Evolutionary conservation across 2,329 filamentous ascomycete genomes (phyloP).

Genomic region (Pseudogymnoascus sp.): DNA sequence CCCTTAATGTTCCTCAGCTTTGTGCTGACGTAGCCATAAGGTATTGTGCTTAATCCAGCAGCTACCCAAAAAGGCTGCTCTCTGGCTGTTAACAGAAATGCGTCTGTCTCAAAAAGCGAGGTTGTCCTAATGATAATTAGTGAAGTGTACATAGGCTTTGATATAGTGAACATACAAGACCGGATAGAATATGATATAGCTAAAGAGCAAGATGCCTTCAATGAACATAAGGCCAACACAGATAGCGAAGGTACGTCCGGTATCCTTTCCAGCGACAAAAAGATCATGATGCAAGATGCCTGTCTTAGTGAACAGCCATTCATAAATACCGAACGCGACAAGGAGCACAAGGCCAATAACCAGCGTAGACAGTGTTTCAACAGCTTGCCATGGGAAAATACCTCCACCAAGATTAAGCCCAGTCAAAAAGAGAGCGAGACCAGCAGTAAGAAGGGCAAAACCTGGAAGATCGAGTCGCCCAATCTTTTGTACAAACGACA

Average conservation of each 20-base stretch:
- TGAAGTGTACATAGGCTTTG: neutral
- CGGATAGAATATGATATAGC: conserved; percentile 12
- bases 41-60: conserved; percentile 4
- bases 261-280: conserved; percentile 30
- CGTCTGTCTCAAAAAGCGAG: conserved; percentile 6
- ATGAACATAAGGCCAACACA: conserved; percentile 11
- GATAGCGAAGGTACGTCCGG: conserved; percentile 10
- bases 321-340: conserved; percentile 43
- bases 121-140: neutral
- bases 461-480: conserved; percentile 10
- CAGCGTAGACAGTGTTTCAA: conserved; percentile 46
- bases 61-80: conserved; percentile 10
- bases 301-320: conserved; percentile 40
- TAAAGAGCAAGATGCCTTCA: conserved; percentile 12
- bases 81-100: neutral
- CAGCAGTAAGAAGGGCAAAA: conserved; percentile 9
- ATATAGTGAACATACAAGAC: conserved; percentile 1
- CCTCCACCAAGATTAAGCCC: conserved; percentile 11
- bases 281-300: conserved; percentile 42
- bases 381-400: conserved; percentile 39
- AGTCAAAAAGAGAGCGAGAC: conserved; percentile 9
- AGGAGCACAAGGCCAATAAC: conserved; percentile 39
- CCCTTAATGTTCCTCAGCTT: conserved; percentile 6
- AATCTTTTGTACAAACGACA: conserved; percentile 11
- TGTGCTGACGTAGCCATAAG: conserved; percentile 10